Evolutionary conservation across 208 protist species (phyloP), one percentile per base, ranked within the genome.

Genomic region (Sergeia podlipaevii): DNA sequence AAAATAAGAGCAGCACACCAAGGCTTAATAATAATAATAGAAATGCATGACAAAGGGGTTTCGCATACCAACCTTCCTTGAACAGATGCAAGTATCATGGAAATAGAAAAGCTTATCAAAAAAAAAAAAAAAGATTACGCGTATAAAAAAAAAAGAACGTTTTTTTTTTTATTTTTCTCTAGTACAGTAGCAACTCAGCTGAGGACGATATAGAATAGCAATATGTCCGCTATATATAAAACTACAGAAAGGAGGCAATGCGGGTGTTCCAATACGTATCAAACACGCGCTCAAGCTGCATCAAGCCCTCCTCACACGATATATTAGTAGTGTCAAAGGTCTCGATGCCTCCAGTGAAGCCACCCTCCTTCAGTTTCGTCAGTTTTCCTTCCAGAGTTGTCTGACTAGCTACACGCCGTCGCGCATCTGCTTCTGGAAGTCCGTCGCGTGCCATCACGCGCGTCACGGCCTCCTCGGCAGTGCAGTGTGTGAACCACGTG

Each of bases 401-500:
- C 55, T 92, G 80, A 32, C 61, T 67, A 3, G 63, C 58, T 13
- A 92, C 69, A 3, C 85, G 80, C 37, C 44, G 60, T 45, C 23
- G 42, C 6, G 80, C 85, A 23, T 77, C 65, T n/a, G 42, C 55
- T 21, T 51, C 60, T n/a, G 44, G 52, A 15, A 86, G 63, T 3
- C 45, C 23, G 41, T 89, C 65, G 53, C 85, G 85, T 21, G 7
- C 17, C 53, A 77, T 63, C 13, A 89, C 44, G 17, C 85, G 80
- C 24, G 44, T 30, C 8, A 86, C 56, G 2, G 85, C 80, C 15
- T 59, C 73, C 2, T 1, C 38, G 8, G 32, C 56, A 15, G 58
- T 56, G 56, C 85, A 92, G 55, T 66, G 62, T 42, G 77, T 92
- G 48, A 85, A 53, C 80, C 85, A 92, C 2, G 89, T 20, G 46